Evolutionary conservation across 305 asterid species (phyloP).

Genomic region (Stenogyne calaminthoides): DNA sequence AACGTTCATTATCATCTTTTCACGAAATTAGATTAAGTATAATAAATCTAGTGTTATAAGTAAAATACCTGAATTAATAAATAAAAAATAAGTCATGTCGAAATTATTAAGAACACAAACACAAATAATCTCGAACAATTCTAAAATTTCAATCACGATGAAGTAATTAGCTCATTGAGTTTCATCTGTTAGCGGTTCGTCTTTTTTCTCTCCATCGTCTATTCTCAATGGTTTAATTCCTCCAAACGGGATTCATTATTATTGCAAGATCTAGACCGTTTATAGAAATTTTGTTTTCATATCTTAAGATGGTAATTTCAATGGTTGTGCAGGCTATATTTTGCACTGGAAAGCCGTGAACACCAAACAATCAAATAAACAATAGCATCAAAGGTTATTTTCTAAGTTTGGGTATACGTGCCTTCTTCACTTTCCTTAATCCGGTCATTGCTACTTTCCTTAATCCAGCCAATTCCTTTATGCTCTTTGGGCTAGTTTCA

Average conservation of each 20-base stretch:
- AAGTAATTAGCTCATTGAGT: conserved; percentile 2
- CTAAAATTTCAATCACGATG: no score
- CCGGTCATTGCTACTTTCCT: not conserved
- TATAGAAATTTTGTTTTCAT: not conserved
- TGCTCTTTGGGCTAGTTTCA: not conserved
- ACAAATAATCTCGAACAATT: no score
- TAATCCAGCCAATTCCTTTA: not conserved
- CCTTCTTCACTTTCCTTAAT: not conserved
- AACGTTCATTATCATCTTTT: no score
- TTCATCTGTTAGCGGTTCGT: not conserved
- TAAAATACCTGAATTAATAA: no score
- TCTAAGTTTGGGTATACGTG: not conserved
- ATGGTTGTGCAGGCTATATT: conserved; percentile 57
- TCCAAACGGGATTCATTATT: not conserved
- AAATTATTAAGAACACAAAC: no score
- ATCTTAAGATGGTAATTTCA: not conserved
- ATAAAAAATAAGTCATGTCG: no score
- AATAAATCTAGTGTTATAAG: no score
- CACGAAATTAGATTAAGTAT: no score
- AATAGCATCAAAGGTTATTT: conserved; percentile 59
- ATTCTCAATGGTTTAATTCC: not conserved
- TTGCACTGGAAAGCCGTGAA: conserved; percentile 97
- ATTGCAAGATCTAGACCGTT: not conserved
- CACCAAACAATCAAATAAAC: conserved; percentile 63
- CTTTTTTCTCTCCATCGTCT: not conserved